Base-by-base conservation (phyloP, 768 basidiomycete species). In the Suillus plorans region DNA sequence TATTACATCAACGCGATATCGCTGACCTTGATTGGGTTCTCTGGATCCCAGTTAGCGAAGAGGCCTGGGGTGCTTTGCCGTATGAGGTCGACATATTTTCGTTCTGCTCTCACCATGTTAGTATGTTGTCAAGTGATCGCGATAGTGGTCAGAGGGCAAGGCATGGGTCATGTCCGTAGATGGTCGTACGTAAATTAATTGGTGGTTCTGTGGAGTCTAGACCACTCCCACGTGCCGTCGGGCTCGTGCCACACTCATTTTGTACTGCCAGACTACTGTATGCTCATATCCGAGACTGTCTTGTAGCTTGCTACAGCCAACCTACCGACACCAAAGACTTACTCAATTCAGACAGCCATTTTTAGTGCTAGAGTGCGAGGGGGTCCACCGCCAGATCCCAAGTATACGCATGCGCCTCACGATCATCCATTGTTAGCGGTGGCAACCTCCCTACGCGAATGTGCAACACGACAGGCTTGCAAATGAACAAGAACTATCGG, bases 21-120 rank as follows among this genome's bases (percentile, higher is more conserved):
- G 66, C 70, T 60, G 14, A 78, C 78, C 69, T 72, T 64, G 50
- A 80, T 66, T 16, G 71, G 71, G 45, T 69, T 69, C 50, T 75
- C 74, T 0, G 78, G 79, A 22, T 79, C 73, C 77, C 76, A 80
- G 66, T 74, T 79, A 52, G 68, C 76, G 75, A 75, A 80, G 64
- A 75, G 78, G 5, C 31, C 52, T 2, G 72, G 73, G 22, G 74
- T 72, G 4, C 50, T 63, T 0, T 63, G 50, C 1, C 37, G 70
- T 52, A 79, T 74, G 20, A 79, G 76, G 44, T 79, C 79, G 50
- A 72, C 63, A 67, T 73, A 80, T 59, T 79, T 79, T 60, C 79
- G 53, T 20, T 55, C 53, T 55, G 53, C 53, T 36, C 53, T 55
- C 53, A 55, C 53, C 53, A 55, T 55, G 12, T 34, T 55, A 6